These are phyloP conservation scores for Phaffia rhodozyma DNA, from an alignment of 1,284 basidiomycete species.

Conservation along the genomic window DNA sequence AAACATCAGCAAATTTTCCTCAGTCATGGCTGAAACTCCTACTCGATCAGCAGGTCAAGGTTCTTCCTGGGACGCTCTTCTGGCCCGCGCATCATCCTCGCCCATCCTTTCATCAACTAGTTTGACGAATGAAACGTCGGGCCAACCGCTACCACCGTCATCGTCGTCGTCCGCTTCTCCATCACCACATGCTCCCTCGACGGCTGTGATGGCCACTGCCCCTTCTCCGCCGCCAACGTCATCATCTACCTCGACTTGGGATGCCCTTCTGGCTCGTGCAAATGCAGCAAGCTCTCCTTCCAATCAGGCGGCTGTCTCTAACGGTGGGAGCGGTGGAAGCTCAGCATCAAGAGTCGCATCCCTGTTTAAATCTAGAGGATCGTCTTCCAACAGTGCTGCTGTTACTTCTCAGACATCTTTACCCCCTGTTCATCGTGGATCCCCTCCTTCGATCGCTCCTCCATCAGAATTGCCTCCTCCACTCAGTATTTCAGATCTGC, in stretches of 20 bases:
- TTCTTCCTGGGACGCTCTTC: slow-evolving; percentile 9
- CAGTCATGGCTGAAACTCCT: no score
- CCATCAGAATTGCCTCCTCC: background rate
- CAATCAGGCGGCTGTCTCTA: background rate
- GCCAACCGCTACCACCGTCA: background rate
- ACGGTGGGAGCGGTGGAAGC: background rate
- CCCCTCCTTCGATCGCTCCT: background rate
- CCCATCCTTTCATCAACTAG: background rate
- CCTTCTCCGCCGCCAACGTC: background rate
- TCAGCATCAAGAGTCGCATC: background rate
- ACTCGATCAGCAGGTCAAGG: no score
- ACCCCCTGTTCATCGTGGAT: background rate
- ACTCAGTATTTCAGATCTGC: background rate
- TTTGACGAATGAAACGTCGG: background rate
- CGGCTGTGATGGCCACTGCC: background rate
- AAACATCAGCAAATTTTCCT: no score
- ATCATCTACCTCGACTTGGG: background rate
- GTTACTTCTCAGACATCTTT: background rate
- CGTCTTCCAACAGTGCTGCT: no score
- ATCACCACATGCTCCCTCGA: background rate
- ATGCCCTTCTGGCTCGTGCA: slow-evolving; percentile 6
- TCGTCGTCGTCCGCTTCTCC: background rate
- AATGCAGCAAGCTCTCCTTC: background rate
- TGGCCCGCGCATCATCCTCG: background rate
- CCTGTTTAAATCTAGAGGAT: background rate